A percentile compares a stretch with the other conserved stretches of the same genome.
These are phyloP conservation scores for Ophiostoma sp. DNA, from an alignment of 2,329 filamentous ascomycete species.

Conservation along the genomic window DNA sequence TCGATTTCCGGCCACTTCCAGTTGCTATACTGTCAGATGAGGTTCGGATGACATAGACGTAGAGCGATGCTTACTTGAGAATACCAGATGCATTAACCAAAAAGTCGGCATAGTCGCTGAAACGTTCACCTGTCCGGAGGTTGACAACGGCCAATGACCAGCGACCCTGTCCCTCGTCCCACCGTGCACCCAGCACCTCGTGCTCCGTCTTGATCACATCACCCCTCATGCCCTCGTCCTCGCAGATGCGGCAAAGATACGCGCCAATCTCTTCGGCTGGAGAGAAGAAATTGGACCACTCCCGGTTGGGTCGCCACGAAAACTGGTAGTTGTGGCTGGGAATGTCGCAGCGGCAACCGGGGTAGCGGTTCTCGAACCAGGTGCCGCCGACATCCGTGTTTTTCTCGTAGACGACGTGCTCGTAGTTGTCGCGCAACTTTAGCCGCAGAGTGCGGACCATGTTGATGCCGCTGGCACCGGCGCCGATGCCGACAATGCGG, in stretches of 20 bases:
- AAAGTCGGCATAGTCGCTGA: constrained; percentile 50
- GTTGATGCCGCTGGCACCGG: constrained; percentile 41
- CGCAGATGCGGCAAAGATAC: constrained; percentile 51
- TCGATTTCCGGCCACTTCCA: constrained; percentile 55
- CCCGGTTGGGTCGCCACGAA: constrained; percentile 59
- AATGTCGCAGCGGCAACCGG: constrained; percentile 58
- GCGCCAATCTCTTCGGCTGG: constrained; percentile 55
- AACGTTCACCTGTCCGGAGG: constrained; percentile 41
- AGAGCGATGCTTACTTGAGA: constrained; percentile 47
- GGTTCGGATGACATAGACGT: neutral
- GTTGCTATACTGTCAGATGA: constrained; percentile 39
- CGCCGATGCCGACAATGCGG: constrained; percentile 48
- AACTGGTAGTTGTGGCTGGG: constrained; percentile 64
- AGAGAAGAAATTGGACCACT: constrained; percentile 60
- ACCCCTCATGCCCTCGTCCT: constrained; percentile 47
- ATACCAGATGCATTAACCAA: constrained; percentile 53
- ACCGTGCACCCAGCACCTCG: constrained; percentile 45
- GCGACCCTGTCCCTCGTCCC: constrained; percentile 45
- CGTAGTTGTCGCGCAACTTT: constrained; percentile 42
- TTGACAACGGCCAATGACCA: constrained; percentile 47
- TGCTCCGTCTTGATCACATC: constrained; percentile 46
- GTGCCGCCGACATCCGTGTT: constrained; percentile 58
- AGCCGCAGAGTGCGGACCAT: constrained; percentile 48
- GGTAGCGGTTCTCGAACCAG: constrained; percentile 61
- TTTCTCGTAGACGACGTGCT: constrained; percentile 57